These are phyloP conservation scores for Rhodotorula kratochvilovae DNA, from an alignment of 768 basidiomycete species.

Conservation along the genomic window DNA sequence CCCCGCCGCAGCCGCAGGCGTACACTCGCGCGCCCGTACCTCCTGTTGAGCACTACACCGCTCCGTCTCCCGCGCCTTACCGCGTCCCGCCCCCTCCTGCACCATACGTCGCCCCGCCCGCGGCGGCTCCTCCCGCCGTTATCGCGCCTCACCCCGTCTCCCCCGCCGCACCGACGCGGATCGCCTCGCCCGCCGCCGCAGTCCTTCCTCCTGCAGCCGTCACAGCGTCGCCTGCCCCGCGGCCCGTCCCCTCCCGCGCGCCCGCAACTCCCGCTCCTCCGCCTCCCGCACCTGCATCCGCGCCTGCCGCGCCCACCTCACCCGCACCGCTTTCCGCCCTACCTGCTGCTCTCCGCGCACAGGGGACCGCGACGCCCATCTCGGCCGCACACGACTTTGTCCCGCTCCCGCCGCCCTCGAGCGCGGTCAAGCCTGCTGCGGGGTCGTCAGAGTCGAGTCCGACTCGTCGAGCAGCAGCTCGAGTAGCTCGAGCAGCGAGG, in stretches of 20 bases:
- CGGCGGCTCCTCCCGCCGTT: too few species aligned
- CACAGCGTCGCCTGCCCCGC: not conserved
- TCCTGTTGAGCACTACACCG: conserved; percentile 44
- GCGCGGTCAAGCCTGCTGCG: not conserved
- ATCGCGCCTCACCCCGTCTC: too few species aligned
- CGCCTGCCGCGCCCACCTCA: not conserved
- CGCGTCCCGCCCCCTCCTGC: too few species aligned
- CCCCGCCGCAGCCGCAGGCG: conserved; percentile 49
- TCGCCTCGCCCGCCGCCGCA: too few species aligned
- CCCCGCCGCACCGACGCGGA: too few species aligned
- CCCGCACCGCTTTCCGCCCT: not conserved
- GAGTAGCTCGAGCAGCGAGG: conserved; percentile 47
- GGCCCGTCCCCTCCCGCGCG: conserved; percentile 43
- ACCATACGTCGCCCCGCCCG: too few species aligned
- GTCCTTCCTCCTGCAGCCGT: too few species aligned
- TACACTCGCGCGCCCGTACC: conserved; percentile 43
- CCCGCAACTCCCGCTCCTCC: conserved; percentile 54
- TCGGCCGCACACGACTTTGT: not conserved
- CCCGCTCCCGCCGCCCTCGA: not conserved
- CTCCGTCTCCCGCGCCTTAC: too few species aligned
- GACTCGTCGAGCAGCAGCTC: not conserved
- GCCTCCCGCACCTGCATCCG: conserved; percentile 53
- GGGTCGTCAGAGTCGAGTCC: not conserved
- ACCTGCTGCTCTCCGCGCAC: not conserved
- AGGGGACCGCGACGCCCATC: not conserved